These are phyloP conservation scores for Stachybotrys echinatus DNA, from an alignment of 2,329 filamentous ascomycete species.

Conservation along the genomic window DNA sequence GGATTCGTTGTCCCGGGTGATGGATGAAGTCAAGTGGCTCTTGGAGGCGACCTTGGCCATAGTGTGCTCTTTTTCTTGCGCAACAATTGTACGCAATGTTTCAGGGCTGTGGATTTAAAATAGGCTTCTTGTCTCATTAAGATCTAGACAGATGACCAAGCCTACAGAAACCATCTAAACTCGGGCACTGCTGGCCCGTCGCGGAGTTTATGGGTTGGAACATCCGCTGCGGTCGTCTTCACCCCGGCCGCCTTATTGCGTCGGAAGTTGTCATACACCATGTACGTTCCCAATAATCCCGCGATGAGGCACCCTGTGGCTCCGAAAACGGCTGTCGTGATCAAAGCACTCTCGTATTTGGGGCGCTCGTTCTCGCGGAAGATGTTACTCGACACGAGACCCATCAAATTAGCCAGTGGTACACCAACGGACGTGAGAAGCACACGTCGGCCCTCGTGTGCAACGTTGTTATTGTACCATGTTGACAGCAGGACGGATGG, in stretches of 20 bases:
- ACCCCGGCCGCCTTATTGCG: constrained; percentile 46
- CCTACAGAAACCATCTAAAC: constrained; percentile 42
- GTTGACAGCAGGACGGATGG: constrained; percentile 64
- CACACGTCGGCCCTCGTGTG: constrained; percentile 67
- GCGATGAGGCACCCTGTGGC: constrained; percentile 53
- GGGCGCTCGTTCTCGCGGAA: constrained; percentile 60
- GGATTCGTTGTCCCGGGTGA: no score
- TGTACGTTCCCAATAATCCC: constrained; percentile 50
- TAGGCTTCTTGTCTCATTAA: neutral
- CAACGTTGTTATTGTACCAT: constrained; percentile 77
- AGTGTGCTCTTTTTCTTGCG: no score
- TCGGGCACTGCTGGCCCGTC: constrained; percentile 39
- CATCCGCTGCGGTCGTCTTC: constrained; percentile 34
- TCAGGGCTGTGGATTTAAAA: neutral
- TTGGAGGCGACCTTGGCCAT: no score
- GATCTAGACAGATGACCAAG: neutral
- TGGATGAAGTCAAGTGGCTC: no score
- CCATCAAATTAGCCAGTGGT: constrained; percentile 72
- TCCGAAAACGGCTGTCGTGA: constrained; percentile 61
- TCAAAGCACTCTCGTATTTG: constrained; percentile 60
- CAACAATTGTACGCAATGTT: neutral
- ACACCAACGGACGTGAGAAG: constrained; percentile 68
- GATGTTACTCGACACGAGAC: constrained; percentile 63
- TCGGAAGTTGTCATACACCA: constrained; percentile 50
- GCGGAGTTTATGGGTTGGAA: constrained; percentile 41